phyloP scores from a whole-genome alignment of 2,329 filamentous ascomycete genomes.

The Arthrinium puccinioides region DNA sequence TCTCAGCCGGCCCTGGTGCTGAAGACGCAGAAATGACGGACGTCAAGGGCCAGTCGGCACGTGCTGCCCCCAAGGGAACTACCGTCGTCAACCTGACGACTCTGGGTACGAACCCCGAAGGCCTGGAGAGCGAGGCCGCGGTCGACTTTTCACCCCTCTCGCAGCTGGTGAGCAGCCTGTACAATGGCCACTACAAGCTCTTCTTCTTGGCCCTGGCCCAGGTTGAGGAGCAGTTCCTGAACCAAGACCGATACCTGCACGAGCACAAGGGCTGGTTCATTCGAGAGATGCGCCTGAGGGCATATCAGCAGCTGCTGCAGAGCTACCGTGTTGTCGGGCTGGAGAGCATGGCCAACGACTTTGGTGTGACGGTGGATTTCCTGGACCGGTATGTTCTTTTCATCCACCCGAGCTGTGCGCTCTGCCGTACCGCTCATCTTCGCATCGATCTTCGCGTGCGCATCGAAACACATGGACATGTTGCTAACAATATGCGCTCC shows the following conservation, averaged over 20 bases:
- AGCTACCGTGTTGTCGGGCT: slow-evolving; percentile 96
- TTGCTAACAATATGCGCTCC: slow-evolving; percentile 6
- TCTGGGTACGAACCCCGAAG: slow-evolving; percentile 60
- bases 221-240: slow-evolving; percentile 91
- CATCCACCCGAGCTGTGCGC: too few species aligned
- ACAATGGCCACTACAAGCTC: slow-evolving; percentile 86
- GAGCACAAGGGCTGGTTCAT: slow-evolving; percentile 98
- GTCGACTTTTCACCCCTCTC: slow-evolving; percentile 87
- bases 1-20: slow-evolving; percentile 74
- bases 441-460: too few species aligned
- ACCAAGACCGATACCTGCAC: slow-evolving; percentile 87
- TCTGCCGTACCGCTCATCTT: too few species aligned
- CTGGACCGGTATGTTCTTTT: slow-evolving; percentile 68
- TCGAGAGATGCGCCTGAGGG: slow-evolving; percentile 92
- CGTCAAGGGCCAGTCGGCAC: slow-evolving; percentile 41
- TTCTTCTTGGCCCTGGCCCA: slow-evolving; percentile 87
- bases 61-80: slow-evolving; percentile 40
- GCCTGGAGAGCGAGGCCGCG: slow-evolving; percentile 70
- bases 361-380: slow-evolving; percentile 94
- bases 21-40: slow-evolving; percentile 69
- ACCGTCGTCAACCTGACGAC: slow-evolving; percentile 84
- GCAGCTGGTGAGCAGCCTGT: slow-evolving; percentile 82
- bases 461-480: too few species aligned
- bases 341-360: slow-evolving; percentile 93
- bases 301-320: slow-evolving; percentile 94